Conservation (phyloP, 2,329 filamentous ascomycete species). For the Alternaria postmessia region DNA sequence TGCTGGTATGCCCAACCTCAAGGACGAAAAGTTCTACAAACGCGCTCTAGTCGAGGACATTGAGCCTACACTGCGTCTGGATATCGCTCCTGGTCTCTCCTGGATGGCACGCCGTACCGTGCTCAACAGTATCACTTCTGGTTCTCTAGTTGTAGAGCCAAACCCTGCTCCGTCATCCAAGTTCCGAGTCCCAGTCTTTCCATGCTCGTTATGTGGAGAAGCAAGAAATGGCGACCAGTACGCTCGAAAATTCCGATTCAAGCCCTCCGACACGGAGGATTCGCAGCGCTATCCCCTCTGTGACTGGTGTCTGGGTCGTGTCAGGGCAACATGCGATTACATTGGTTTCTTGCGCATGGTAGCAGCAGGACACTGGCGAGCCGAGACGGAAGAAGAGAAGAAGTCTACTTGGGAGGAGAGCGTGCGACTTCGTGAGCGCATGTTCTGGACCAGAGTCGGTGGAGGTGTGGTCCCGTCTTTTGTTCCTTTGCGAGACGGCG, state of each 20-base stretch:
- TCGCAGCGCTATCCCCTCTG: conserved; percentile 91
- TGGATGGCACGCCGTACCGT: conserved; percentile 92
- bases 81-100: conserved; percentile 87
- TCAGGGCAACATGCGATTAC: conserved; percentile 91
- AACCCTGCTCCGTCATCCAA: conserved; percentile 58
- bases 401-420: conserved; percentile 95
- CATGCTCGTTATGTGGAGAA: conserved; percentile 92
- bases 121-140: conserved; percentile 81
- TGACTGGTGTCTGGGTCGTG: conserved; percentile 81
- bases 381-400: conserved; percentile 83
- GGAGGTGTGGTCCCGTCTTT: conserved; percentile 83
- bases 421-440: conserved; percentile 85
- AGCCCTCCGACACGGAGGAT: conserved; percentile 83
- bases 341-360: conserved; percentile 90
- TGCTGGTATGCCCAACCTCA: conserved; percentile 67
- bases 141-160: conserved; percentile 87
- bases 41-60: conserved; percentile 88
- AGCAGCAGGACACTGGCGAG: conserved; percentile 89
- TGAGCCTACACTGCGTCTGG: conserved; percentile 89
- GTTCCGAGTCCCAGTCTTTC: conserved; percentile 65
- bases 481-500: conserved; percentile 42
- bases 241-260: conserved; percentile 84
- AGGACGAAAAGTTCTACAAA: conserved; percentile 95
- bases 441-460: conserved; percentile 96
- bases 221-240: conserved; percentile 74